Base-by-base conservation (phyloP, 129 eudicot genomes). In the Chrysanthemum lavandulifolium region DNA sequence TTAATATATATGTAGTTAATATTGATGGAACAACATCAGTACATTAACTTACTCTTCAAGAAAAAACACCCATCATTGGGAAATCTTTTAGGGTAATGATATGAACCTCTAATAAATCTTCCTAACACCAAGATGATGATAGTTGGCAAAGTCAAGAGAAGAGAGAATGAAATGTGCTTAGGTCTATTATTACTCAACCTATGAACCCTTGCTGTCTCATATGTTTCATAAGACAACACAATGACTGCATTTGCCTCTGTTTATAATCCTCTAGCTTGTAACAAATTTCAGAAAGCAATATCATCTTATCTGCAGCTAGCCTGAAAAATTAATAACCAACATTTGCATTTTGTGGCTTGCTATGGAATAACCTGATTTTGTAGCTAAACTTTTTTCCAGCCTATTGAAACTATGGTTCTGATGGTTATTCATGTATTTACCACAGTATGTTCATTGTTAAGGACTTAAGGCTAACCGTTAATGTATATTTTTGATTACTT, bases 151-250 rank as follows among this genome's bases (percentile, higher is more conserved):
- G 33, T 29, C 33, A 29, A 29, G 33, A 29, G 4, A 4, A 29
- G 33, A 29, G 33, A 29, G 33, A 29, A 29, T 29, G 33, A 29
- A 29, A 29, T 29, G 2, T 29, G 33, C 33, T 29, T 29, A 29
- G 33, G 33, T 29, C 33, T 29, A 29, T 29, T 4, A 29, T 29
- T 29, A 29, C 33, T 29, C 33, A 29, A 29, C 33, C 33, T 29
- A 29, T 29, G 33, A 29, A 29, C 19, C 60, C 23, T 69, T 69
- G 16, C 25, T 73, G 36, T 16, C 27, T 73, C 69, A 25, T 48
- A 27, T 73, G 61, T 61, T 50, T 50, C 61, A n/a, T 27, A 61
- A 73, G 69, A 49, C 77, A 73, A 33, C 49, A 72, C 10, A 13
- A 25, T 23, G 77, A 73, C 10, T 62, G 52, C 61, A 36, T 11